Conservation (phyloP, 352 stramenopile species). For the Phytophthora capsici region DNA sequence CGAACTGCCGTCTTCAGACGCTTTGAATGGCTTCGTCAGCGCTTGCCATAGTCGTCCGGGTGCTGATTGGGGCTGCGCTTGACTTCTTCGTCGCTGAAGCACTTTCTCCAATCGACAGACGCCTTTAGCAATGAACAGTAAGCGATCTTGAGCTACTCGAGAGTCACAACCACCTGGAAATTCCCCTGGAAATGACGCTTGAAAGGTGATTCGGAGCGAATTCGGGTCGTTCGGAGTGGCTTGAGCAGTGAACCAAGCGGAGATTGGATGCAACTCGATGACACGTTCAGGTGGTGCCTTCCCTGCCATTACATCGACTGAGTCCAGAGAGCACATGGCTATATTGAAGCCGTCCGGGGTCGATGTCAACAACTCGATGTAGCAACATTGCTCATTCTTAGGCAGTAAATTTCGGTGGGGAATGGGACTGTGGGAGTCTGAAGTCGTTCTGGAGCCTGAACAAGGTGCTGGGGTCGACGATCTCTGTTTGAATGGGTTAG, state of each 20-base stretch:
- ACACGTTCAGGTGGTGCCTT: slow-evolving; percentile 32
- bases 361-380: slow-evolving; percentile 31
- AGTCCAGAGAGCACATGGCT: slow-evolving; percentile 29
- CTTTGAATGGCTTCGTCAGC: slow-evolving; percentile 18
- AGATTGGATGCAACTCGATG: slow-evolving; percentile 33
- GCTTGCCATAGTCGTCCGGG: slow-evolving; percentile 23
- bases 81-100: slow-evolving; percentile 18
- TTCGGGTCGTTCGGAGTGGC: slow-evolving; percentile 4
- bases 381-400: slow-evolving; percentile 42
- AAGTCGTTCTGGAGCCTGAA: slow-evolving; percentile 10
- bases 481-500: slow-evolving; percentile 20
- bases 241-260: slow-evolving; percentile 32
- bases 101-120: slow-evolving; percentile 37
- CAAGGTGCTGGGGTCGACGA: background rate
- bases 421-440: slow-evolving; percentile 2
- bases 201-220: slow-evolving; percentile 32
- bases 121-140: slow-evolving; percentile 31
- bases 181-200: slow-evolving; percentile 25
- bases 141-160: slow-evolving; percentile 21
- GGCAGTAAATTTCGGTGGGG: background rate
- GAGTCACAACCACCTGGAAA: slow-evolving; percentile 21
- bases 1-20: slow-evolving; percentile 12
- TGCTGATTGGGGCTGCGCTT: slow-evolving; percentile 4
- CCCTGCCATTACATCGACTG: slow-evolving; percentile 25
- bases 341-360: slow-evolving; percentile 26